Evolutionary conservation across 2,329 filamentous ascomycete species (phyloP), one percentile per base, ranked within the genome.

Genomic region (Colletotrichum liaoningense): DNA sequence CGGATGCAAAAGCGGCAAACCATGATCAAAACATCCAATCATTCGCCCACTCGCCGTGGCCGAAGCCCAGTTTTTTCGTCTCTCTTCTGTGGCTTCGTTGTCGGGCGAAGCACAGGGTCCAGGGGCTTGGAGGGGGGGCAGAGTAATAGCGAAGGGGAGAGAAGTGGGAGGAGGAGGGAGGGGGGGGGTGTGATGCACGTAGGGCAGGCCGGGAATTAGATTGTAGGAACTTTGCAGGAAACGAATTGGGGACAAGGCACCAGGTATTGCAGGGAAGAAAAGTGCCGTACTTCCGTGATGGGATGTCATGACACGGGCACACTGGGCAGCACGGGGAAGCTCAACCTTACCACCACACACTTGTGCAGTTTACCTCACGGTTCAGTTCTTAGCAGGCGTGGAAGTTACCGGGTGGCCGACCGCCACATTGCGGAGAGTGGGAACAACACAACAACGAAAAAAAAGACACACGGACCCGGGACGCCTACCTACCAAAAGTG

Each of bases 221-320:
- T 49, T 49, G 56, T 46, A 54, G 49, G 60, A 73, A 73, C 70
- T 66, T 66, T 66, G 66, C 42, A 49, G 42, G 42, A 49, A 49
- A 49, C 42, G 42, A 49, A 60, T 52, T 46, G 70, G 28, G 60
- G 67, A 46, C 55, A 26, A 26, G 35, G 55, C 33, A 35, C 30
- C 9, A 28, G 26, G 26, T 28, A 33, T 33, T 33, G 35, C 55
- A 26, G 35, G 55, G 59, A 38, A 63, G 59, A 55, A 52, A 68
- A 67, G 59, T 73, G 70, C 70, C 70, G 70, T 26, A 70, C 60
- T 70, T 65, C 70, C 70, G 70, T 42, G 35, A 52, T 66, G 62
- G 63, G 60, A 60, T 46, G 67, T 30, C 63, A 71, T 67, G 56
- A 71, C 35, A 71, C 56, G 57, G 57, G 63, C 46, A n/a, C 49